Conservation (phyloP, 371 early-diverging fungal genomes). For the Neoconidiobolus thromboides region DNA sequence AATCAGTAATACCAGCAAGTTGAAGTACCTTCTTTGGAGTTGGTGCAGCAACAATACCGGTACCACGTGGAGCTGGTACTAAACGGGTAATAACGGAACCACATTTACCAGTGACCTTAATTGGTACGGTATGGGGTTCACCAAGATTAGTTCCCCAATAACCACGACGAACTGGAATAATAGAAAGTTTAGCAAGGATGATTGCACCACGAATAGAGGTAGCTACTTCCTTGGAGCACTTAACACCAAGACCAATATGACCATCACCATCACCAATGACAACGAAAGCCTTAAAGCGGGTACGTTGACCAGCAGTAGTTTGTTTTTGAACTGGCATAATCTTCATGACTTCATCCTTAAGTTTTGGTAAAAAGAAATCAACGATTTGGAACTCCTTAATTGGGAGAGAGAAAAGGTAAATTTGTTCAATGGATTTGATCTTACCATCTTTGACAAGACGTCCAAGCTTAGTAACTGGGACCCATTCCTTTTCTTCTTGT, state of each 20-base stretch:
- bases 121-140: conserved; percentile 97
- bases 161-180: conserved; percentile 98
- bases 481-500: conserved; percentile 79
- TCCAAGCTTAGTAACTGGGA: conserved; percentile 95
- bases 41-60: conserved; percentile 96
- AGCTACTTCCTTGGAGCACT: conserved; percentile 99
- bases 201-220: conserved; percentile 98
- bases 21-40: conserved; percentile 95
- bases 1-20: conserved; percentile 98
- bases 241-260: conserved; percentile 98
- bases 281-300: conserved; percentile 99
- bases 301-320: conserved; percentile 99
- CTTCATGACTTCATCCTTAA: conserved; percentile 99
- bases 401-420: conserved; percentile 94
- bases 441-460: conserved; percentile 91
- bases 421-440: conserved; percentile 77
- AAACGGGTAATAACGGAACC: conserved; percentile 91
- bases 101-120: conserved; percentile 98
- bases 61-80: conserved; percentile 98
- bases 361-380: conserved; percentile 87
- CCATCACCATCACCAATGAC: conserved; percentile 97
- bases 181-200: conserved; percentile 94
- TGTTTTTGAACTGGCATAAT: conserved; percentile 99
- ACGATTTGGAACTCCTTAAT: conserved; percentile 99
- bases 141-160: conserved; percentile 97